phyloP scores from a whole-genome alignment of 164 flowering plant species.

The Paratinospora sagittata region DNA sequence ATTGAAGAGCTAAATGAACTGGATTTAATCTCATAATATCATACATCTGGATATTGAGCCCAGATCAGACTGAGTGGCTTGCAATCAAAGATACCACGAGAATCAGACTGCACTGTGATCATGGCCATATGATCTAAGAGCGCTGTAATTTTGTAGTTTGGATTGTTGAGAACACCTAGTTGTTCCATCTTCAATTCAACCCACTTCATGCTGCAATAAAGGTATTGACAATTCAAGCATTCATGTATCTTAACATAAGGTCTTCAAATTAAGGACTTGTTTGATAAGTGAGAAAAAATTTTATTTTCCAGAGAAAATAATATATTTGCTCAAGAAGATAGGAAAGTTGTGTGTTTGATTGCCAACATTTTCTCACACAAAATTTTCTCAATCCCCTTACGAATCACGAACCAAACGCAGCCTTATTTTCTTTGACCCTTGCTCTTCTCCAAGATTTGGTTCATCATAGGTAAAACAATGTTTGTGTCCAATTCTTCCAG shows the following conservation, averaged over 20 bases:
- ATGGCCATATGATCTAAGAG: conserved; percentile 90
- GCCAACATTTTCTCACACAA: no score
- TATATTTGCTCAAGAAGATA: no score
- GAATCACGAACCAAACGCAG: no score
- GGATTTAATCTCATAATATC: not conserved
- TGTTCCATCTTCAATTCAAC: conserved; percentile 94
- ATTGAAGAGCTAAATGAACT: not conserved
- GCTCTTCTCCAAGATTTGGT: not conserved
- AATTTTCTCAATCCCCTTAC: no score
- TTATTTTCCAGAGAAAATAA: no score
- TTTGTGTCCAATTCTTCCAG: not conserved
- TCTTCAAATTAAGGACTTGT: no score
- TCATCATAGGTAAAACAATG: not conserved
- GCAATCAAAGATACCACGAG: conserved; percentile 85
- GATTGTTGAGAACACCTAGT: conserved; percentile 87
- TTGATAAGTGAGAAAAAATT: no score
- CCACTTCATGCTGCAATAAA: conserved; percentile 85
- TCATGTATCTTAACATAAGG: not conserved
- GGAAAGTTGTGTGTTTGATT: no score
- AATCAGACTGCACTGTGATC: conserved; percentile 87
- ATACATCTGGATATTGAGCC: conserved; percentile 87
- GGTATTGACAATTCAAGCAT: conserved; percentile 6
- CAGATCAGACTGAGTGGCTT: conserved; percentile 96
- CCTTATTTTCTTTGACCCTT: no score
- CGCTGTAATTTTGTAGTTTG: conserved; percentile 91